phyloP scores from a whole-genome alignment of 371 early-diverging fungal genomes.

The Mortierella sp. region DNA sequence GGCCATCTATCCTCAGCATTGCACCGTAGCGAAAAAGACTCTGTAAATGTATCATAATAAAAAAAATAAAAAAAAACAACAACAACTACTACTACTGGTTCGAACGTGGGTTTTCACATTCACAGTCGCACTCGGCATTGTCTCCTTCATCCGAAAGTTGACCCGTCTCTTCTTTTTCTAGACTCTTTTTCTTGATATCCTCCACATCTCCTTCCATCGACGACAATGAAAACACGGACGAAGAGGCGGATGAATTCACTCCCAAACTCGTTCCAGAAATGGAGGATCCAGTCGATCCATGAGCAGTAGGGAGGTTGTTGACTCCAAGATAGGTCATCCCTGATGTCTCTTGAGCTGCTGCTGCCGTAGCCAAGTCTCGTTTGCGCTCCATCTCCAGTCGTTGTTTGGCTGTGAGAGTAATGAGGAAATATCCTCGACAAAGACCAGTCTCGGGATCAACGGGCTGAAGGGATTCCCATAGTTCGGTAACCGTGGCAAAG shows the following conservation, averaged over 20 bases:
- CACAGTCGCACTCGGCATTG: slow-evolving; percentile 10
- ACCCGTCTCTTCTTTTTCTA: too few species aligned
- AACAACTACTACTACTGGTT: too few species aligned
- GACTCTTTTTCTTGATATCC: not conserved
- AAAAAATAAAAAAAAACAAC: too few species aligned
- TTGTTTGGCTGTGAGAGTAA: slow-evolving; percentile 52
- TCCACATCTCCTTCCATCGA: not conserved
- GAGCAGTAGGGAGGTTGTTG: too few species aligned
- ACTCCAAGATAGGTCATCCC: too few species aligned
- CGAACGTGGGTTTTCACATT: not conserved
- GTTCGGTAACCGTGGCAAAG: slow-evolving; percentile 70
- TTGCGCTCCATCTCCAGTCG: slow-evolving; percentile 19
- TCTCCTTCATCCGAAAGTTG: not conserved
- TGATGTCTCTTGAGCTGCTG: too few species aligned
- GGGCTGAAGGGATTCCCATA: slow-evolving; percentile 85
- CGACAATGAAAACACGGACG: slow-evolving; percentile 12
- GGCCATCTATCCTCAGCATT: not conserved
- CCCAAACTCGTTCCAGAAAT: too few species aligned
- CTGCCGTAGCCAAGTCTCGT: not conserved
- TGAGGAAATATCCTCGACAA: slow-evolving; percentile 87
- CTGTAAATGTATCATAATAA: too few species aligned
- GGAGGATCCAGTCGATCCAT: not conserved
- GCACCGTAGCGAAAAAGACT: not conserved
- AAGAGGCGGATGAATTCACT: not conserved
- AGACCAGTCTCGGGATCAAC: slow-evolving; percentile 82